Percentiles rank a stretch among this genome's conserved stretches.
Evolutionary conservation across 495 filamentous ascomycete species (phyloP).

Genomic region (Tuber microsphaerosporum): DNA sequence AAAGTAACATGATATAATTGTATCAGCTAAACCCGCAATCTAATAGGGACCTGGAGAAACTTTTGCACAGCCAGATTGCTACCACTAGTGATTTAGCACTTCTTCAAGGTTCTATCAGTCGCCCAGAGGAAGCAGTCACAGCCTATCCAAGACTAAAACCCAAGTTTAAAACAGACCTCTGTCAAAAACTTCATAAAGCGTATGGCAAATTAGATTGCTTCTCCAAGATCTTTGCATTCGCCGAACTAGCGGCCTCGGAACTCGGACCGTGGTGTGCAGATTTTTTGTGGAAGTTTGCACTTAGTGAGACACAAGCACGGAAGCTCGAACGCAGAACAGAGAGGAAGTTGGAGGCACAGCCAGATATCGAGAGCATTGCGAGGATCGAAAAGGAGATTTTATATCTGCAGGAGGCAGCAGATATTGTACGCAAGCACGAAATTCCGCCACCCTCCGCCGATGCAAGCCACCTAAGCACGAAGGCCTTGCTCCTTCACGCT

Average conservation of each 20-base stretch:
- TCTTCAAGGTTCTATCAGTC: slow-evolving; percentile 54
- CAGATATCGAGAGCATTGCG: slow-evolving; percentile 32
- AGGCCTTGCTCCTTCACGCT: slow-evolving; percentile 58
- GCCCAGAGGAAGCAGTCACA: slow-evolving; percentile 56
- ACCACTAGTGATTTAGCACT: slow-evolving; percentile 64
- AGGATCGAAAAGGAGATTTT: slow-evolving; percentile 47
- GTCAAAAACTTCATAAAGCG: slow-evolving; percentile 50
- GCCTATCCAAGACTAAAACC: slow-evolving; percentile 50
- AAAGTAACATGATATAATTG: neutral
- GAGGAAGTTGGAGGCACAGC: slow-evolving; percentile 42
- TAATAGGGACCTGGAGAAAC: slow-evolving; percentile 60
- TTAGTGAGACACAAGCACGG: slow-evolving; percentile 57
- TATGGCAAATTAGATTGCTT: slow-evolving; percentile 57
- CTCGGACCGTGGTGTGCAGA: slow-evolving; percentile 83
- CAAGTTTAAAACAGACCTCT: slow-evolving; percentile 59
- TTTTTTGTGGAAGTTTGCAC: slow-evolving; percentile 64
- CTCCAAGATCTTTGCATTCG: slow-evolving; percentile 52
- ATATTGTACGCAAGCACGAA: slow-evolving; percentile 50
- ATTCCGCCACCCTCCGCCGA: slow-evolving; percentile 47
- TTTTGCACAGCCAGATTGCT: slow-evolving; percentile 74
- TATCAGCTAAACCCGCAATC: slow-evolving; percentile 6
- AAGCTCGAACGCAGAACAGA: slow-evolving; percentile 57
- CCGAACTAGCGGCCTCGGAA: slow-evolving; percentile 56
- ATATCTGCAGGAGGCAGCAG: slow-evolving; percentile 55
- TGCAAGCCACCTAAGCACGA: slow-evolving; percentile 56